These are phyloP conservation scores for Grosmannia penicillata DNA, from an alignment of 2,329 filamentous ascomycete genomes.

Conservation along the genomic window DNA sequence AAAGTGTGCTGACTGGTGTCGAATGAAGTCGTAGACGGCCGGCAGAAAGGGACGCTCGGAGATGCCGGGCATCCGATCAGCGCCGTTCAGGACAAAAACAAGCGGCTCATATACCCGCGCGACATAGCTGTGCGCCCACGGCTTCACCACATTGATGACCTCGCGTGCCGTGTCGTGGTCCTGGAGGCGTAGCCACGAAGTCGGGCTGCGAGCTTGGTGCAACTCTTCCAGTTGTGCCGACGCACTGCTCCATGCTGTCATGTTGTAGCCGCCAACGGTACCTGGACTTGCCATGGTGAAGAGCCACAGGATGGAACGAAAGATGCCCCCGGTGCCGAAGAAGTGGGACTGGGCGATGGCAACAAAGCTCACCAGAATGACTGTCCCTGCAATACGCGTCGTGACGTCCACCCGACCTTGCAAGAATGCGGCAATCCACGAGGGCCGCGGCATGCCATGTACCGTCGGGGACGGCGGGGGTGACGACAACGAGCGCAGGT, in stretches of 20 bases:
- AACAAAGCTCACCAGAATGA: conserved; percentile 58
- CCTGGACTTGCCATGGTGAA: conserved; percentile 7
- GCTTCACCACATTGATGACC: conserved; percentile 62
- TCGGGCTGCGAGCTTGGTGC: conserved; percentile 62
- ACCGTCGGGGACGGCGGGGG: background rate
- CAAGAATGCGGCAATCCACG: conserved; percentile 47
- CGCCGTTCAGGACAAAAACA: conserved; percentile 54
- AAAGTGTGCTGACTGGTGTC: conserved; percentile 43
- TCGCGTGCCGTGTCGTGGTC: conserved; percentile 67
- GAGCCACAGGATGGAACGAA: conserved; percentile 20
- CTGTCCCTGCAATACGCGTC: conserved; percentile 60
- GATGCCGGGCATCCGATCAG: conserved; percentile 45
- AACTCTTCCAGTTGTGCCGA: conserved; percentile 40
- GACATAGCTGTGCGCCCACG: conserved; percentile 54
- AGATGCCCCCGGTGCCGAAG: conserved; percentile 42
- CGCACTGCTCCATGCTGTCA: conserved; percentile 12
- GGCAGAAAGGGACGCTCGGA: conserved; percentile 35
- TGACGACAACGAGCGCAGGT: background rate
- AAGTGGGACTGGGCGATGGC: conserved; percentile 67
- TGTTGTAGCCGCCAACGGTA: conserved; percentile 9
- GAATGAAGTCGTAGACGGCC: conserved; percentile 52
- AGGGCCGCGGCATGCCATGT: conserved; percentile 18
- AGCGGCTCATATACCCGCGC: conserved; percentile 63
- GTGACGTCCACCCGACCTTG: conserved; percentile 52
- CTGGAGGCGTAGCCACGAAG: conserved; percentile 62